These are phyloP conservation scores for Cercospora sesami DNA, from an alignment of 2,329 filamentous ascomycete genomes.

Conservation along the genomic window DNA sequence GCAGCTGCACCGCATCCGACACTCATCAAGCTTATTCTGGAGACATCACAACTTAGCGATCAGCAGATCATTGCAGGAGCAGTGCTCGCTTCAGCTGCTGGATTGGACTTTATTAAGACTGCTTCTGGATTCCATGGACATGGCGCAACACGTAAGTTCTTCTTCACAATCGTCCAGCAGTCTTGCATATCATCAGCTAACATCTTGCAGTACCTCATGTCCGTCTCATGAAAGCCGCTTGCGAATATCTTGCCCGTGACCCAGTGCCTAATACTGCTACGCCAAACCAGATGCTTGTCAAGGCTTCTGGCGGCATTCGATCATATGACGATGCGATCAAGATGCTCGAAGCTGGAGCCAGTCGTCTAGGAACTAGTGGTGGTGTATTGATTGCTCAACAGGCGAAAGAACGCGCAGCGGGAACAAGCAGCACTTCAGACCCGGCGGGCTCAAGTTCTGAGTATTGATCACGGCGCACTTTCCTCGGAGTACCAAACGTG, in stretches of 20 bases:
- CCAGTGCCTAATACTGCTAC: neutral
- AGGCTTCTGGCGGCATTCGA: slow-evolving; percentile 60
- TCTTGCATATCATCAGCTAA: neutral
- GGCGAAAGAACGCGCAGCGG: slow-evolving; percentile 33
- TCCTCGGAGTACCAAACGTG: neutral
- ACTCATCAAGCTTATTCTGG: slow-evolving; percentile 59
- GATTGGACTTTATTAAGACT: slow-evolving; percentile 62
- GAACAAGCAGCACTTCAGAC: neutral
- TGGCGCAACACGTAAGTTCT: slow-evolving; percentile 44
- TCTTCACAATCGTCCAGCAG: too few species aligned
- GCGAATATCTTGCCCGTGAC: slow-evolving; percentile 42
- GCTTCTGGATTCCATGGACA: slow-evolving; percentile 60
- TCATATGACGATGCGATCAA: slow-evolving; percentile 51
- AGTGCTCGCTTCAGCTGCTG: slow-evolving; percentile 53
- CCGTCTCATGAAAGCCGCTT: slow-evolving; percentile 54
- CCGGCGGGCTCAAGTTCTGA: neutral
- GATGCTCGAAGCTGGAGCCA: slow-evolving; percentile 60
- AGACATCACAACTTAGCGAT: slow-evolving; percentile 54
- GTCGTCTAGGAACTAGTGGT: slow-evolving; percentile 57
- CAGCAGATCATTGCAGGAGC: slow-evolving; percentile 56
- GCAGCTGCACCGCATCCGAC: slow-evolving; percentile 45
- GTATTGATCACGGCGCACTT: neutral
- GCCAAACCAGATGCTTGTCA: slow-evolving; percentile 50
- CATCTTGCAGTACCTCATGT: slow-evolving; percentile 50
- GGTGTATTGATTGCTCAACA: slow-evolving; percentile 59